Conservation (phyloP, 768 basidiomycete species). For the Auriculariales sp. region DNA sequence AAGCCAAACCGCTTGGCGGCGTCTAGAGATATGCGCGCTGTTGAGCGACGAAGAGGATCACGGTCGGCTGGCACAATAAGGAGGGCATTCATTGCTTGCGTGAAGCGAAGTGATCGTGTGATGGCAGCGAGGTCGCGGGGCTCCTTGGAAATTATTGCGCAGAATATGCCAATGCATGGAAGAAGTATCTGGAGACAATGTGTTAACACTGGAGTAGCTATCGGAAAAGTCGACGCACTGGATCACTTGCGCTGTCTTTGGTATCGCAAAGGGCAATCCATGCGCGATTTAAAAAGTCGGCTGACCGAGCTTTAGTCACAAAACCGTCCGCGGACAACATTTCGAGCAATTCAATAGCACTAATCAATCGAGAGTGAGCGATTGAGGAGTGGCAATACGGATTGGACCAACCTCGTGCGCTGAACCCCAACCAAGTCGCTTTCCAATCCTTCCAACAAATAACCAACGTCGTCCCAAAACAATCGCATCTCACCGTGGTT, state of each 20-base stretch:
- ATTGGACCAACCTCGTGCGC: constrained; percentile 43
- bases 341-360: constrained; percentile 61
- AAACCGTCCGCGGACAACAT: constrained; percentile 66
- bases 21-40: not conserved
- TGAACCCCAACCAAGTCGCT: constrained; percentile 32
- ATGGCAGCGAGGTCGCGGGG: not conserved
- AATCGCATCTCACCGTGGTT: constrained; percentile 55
- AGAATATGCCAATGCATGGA: constrained; percentile 1
- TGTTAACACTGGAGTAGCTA: not conserved
- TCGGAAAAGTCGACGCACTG: constrained; percentile 22
- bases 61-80: not conserved
- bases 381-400: not conserved
- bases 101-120: not conserved
- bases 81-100: not conserved
- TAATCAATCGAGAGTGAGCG: constrained; percentile 14
- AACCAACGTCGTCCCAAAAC: constrained; percentile 75
- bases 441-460: constrained; percentile 70
- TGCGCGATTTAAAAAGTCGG: constrained; percentile 53
- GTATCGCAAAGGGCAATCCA: constrained; percentile 53
- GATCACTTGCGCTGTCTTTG: constrained; percentile 46
- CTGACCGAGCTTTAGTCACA: constrained; percentile 61
- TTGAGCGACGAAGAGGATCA: not conserved
- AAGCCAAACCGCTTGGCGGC: constrained; percentile 1
- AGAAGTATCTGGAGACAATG: constrained; percentile 7
- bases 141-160: not conserved